Base-by-base conservation (phyloP, 202 grass and related monocot genomes). In the Setaria italica region DNA sequence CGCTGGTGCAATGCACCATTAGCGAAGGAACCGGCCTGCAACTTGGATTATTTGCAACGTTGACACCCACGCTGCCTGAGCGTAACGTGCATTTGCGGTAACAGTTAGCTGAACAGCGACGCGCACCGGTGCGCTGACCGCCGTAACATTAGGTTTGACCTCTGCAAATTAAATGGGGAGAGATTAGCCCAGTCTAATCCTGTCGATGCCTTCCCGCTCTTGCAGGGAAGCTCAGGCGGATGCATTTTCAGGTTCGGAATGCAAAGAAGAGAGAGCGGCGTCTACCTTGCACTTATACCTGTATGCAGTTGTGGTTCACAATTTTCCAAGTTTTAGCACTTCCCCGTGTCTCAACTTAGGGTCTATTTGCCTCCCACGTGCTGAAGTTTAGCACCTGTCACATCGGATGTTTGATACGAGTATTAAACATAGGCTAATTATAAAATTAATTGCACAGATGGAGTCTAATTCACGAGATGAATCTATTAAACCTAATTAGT, bases 1-100 rank as follows among this genome's bases (percentile, higher is more conserved):
- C 85, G 80, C 85, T 80, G 85, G 76, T 64, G 21, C 20, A 20
- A 20, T 11, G 78, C 55, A 63, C 62, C 54, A 30, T 16, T 64
- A 65, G 7, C 15, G 1, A 73, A 33, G 45, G 76, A 54, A 62
- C 19, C 59, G 59, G 59, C 56, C 19, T 16, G 67, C 73, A 72
- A 86, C 65, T 72, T 78, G 88, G 16, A 62, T 50, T 76, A 9
- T 33, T 33, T 47, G 11, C 59, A 62, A 11, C 16, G 39, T 81
- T 76, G 77, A 54, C 71, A 82, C 59, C 54, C 76, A 62, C 68
- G 69, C 48, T 39, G 57, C 39, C 9, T 43, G 42, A 70, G 67
- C 41, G 59, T 58, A 62, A 69, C 88, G 41, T 86, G 84, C 20
- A 39, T 32, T 73, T 21, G 47, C 9, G 67, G 79, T 34, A 49